Evolutionary conservation across 306 rosid genomes (phyloP).

Genomic region (Trichosanthes cucumerina): DNA sequence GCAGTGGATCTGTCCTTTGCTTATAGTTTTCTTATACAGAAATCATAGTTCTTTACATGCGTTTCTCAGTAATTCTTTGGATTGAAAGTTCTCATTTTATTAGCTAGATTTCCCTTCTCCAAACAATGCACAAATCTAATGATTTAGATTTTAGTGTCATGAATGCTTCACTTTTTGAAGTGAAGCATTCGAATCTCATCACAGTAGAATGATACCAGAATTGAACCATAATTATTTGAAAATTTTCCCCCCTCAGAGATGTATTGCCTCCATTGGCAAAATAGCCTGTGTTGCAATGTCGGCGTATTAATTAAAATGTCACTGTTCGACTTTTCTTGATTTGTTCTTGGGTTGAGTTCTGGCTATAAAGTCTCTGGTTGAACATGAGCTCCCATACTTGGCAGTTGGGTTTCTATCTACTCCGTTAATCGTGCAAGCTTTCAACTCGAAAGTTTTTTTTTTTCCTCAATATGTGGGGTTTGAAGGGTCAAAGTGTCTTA

Average conservation of each 20-base stretch:
- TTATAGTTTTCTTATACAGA: conserved; percentile 6
- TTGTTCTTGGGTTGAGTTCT: neutral
- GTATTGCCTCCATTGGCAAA: neutral
- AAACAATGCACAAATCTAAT: conserved; percentile 3
- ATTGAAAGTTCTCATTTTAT: neutral
- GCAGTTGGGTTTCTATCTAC: neutral
- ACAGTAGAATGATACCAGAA: neutral
- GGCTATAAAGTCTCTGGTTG: neutral
- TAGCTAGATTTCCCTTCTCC: neutral
- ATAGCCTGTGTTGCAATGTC: neutral
- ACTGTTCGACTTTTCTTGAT: neutral
- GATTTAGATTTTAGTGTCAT: neutral
- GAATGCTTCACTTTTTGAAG: conserved; percentile 1
- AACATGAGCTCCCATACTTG: neutral
- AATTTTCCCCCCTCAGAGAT: neutral
- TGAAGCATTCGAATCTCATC: neutral
- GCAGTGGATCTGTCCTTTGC: neutral
- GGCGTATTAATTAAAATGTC: neutral
- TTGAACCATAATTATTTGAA: neutral
- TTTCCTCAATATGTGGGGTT: too few species aligned
- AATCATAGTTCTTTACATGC: neutral
- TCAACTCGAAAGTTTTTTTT: too few species aligned
- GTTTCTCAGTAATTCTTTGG: conserved; percentile 2
- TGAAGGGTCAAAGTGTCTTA: too few species aligned
- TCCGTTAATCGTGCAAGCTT: neutral